A percentile compares a stretch with the other conserved stretches of the same genome.
Conservation (phyloP, 2,329 filamentous ascomycete genomes). For the Fusarium scirpi region DNA sequence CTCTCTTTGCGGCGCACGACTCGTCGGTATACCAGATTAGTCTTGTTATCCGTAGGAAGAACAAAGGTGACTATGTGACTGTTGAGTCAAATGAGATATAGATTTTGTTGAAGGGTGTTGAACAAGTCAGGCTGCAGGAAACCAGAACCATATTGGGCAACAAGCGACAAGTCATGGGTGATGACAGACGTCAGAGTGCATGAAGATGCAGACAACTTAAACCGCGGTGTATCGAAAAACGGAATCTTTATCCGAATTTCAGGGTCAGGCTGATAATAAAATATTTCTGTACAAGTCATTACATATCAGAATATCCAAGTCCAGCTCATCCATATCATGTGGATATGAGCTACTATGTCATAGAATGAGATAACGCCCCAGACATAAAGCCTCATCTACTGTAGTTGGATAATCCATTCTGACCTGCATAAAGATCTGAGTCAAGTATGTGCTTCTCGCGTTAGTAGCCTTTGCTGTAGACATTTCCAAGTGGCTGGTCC, state of each 20-base stretch:
- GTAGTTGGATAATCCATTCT: background rate
- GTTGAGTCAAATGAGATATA: background rate
- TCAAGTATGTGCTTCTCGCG: background rate
- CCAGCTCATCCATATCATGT: background rate
- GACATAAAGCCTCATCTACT: background rate
- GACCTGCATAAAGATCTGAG: background rate
- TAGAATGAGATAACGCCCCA: background rate
- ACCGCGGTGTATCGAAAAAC: constrained; percentile 1
- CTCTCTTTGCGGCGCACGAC: constrained; percentile 13
- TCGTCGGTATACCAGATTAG: constrained; percentile 5
- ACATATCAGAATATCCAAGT: background rate
- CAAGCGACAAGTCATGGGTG: background rate
- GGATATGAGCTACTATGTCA: background rate
- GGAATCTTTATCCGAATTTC: background rate
- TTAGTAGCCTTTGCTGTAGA: background rate
- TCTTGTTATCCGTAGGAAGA: constrained; percentile 5
- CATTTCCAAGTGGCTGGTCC: background rate
- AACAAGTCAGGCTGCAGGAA: constrained; percentile 33
- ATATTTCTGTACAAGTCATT: background rate
- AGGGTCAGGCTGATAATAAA: background rate
- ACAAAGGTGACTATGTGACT: background rate
- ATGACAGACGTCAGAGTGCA: constrained; percentile 17
- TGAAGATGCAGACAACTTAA: constrained; percentile 10
- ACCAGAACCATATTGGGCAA: constrained; percentile 28
- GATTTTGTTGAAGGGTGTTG: constrained; percentile 16